These are phyloP conservation scores for Carallia pectinifolia DNA, from an alignment of 345 rosid genomes.

Conservation along the genomic window DNA sequence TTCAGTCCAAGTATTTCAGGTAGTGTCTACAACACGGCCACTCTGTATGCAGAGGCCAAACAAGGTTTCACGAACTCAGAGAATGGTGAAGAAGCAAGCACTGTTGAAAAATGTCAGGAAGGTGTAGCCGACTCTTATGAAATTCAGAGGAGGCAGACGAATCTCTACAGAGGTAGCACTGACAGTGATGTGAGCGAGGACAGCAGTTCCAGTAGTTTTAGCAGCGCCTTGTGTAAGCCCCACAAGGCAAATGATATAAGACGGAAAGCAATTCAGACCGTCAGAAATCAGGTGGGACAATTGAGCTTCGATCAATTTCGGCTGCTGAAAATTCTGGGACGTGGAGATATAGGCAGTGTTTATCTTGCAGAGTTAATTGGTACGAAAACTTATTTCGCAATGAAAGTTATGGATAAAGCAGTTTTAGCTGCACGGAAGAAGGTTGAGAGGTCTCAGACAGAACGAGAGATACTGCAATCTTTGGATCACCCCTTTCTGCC, in stretches of 20 bases:
- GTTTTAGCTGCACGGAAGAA: constrained; percentile 72
- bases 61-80: constrained; percentile 76
- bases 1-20: constrained; percentile 60
- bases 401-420: constrained; percentile 81
- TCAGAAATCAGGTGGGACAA: constrained; percentile 41
- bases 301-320: constrained; percentile 62
- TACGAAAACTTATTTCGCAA: constrained; percentile 64
- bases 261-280: constrained; percentile 86
- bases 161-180: constrained; percentile 66
- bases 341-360: constrained; percentile 88
- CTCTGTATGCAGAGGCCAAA: constrained; percentile 59
- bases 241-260: constrained; percentile 76
- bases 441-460: constrained; percentile 84
- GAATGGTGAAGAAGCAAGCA: constrained; percentile 62
- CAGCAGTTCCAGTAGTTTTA: constrained; percentile 74
- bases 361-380: constrained; percentile 76
- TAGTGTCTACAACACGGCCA: constrained; percentile 53
- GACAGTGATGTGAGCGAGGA: constrained; percentile 82
- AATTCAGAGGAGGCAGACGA: constrained; percentile 60
- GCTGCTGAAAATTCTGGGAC: constrained; percentile 54
- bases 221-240: constrained; percentile 64
- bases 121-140: constrained; percentile 39
- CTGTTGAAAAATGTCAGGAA: constrained; percentile 40
- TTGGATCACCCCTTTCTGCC: constrained; percentile 93
- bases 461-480: constrained; percentile 76